Evolutionary conservation across 805 yeast genomes (phyloP).

Genomic region (Yarrowia divulgata): DNA sequence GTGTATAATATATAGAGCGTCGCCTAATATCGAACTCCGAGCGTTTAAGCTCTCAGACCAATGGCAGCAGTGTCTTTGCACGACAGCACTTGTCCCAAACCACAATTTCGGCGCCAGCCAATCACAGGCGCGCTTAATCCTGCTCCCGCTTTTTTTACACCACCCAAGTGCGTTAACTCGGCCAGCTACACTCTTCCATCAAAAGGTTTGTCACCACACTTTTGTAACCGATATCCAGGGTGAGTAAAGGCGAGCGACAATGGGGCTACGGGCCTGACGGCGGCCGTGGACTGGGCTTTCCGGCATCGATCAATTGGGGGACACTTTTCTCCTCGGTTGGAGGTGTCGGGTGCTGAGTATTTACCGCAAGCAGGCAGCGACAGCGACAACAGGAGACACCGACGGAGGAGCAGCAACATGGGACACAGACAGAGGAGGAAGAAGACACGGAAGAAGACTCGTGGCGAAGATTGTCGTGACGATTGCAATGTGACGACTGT

Average conservation of each 20-base stretch:
- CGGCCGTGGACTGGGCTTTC: neutral
- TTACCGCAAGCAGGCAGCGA: neutral
- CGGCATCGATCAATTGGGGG: neutral
- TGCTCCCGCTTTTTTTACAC: slow-evolving; percentile 34
- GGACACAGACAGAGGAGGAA: neutral
- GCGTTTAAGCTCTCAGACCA: neutral
- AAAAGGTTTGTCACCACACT: slow-evolving; percentile 40
- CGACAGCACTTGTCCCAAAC: slow-evolving; percentile 13
- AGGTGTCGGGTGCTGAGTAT: neutral
- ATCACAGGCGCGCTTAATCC: slow-evolving; percentile 32
- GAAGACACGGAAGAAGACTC: neutral
- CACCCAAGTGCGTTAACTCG: slow-evolving; percentile 38
- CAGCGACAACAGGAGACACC: too few relatives aligned
- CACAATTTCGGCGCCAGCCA: slow-evolving; percentile 14
- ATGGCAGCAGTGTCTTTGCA: slow-evolving; percentile 12
- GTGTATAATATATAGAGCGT: too few relatives aligned
- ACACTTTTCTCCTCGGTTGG: neutral
- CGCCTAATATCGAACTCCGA: neutral
- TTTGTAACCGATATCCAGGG: slow-evolving; percentile 39
- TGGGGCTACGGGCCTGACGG: neutral
- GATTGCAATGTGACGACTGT: neutral
- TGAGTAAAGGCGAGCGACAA: slow-evolving; percentile 5
- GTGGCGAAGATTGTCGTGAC: neutral
- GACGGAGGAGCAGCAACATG: too few relatives aligned
- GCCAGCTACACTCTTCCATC: slow-evolving; percentile 39